Evolutionary conservation across 192 early-diverging fungal species (phyloP).

Genomic region (Coemansia umbellata): DNA sequence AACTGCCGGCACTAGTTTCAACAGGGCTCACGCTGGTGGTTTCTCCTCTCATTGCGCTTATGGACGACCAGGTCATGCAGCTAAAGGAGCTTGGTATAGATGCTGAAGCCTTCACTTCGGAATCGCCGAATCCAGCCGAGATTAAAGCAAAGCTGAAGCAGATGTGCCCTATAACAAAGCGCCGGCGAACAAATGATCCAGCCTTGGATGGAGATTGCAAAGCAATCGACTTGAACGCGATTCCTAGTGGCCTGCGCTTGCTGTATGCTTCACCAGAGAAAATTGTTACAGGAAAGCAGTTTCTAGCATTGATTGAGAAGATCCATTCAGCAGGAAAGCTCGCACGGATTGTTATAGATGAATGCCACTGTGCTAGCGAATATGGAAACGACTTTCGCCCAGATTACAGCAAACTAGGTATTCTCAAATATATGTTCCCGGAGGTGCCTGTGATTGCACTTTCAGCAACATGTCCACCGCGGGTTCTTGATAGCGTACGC

Average conservation of each 20-base stretch:
- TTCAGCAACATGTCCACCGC: constrained; percentile 69
- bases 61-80: constrained; percentile 53
- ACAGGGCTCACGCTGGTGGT: constrained; percentile 49
- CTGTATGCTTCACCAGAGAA: constrained; percentile 56
- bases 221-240: neutral
- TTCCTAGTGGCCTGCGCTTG: constrained; percentile 23
- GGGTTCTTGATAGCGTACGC: constrained; percentile 52
- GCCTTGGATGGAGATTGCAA: neutral
- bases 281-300: constrained; percentile 45
- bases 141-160: constrained; percentile 27
- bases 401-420: constrained; percentile 51
- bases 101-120: constrained; percentile 44
- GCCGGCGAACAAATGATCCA: constrained; percentile 1
- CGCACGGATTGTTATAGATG: constrained; percentile 52
- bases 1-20: constrained; percentile 47
- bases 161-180: constrained; percentile 7
- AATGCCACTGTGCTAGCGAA: constrained; percentile 54
- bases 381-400: constrained; percentile 58
- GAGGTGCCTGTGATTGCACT: constrained; percentile 68
- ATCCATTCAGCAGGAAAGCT: constrained; percentile 37
- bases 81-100: constrained; percentile 35
- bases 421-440: constrained; percentile 56
- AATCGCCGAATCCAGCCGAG: constrained; percentile 33
- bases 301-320: constrained; percentile 43
- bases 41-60: constrained; percentile 55